Evolutionary conservation across 495 filamentous ascomycete genomes (phyloP), one percentile per base, ranked within the genome.

Genomic region (Penicillium verhagenii): DNA sequence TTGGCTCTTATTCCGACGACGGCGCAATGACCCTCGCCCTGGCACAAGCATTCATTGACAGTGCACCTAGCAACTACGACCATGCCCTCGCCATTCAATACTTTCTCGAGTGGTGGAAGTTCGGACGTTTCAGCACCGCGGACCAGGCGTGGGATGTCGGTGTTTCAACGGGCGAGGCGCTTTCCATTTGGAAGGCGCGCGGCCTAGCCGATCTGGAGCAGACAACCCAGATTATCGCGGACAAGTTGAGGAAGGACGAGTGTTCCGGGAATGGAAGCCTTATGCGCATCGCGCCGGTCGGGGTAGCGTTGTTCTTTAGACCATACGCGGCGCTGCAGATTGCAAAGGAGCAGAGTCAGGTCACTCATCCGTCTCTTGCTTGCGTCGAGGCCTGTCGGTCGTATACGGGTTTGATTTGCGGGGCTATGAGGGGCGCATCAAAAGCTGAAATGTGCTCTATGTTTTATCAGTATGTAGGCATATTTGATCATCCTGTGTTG

Each of bases 21-120:
- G 78, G 72, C 1, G 64, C 71, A 20, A 75, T 79, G 72, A 73
- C 76, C 5, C 63, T 80, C 3, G 78, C 74, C 39, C 69, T 80
- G 0, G 73, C 74, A 1, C 57, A 67, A 38, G 72, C 75, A 16
- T 62, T 80, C 26, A 64, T 72, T 46, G 67, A 72, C 29, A 35
- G 7, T 10, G 61, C 51, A 1, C 16, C 58, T 1, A 61, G 66
- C 11, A 24, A 48, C 4, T 76, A 73, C 43, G 52, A 58, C 19
- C 62, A 67, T n/a, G 49, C 47, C 1, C 49, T 67, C 0, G 66
- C 72, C 10, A 64, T 77, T 20, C 19, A 55, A 16, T 60, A 72
- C 23, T 80, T 72, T 38, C 33, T 74, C 2, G 54, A 64, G 6
- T 80, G 78, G 78, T 40, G 64, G 18, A 44, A 44, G 4, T 21